Base-by-base conservation (phyloP, 2,329 filamentous ascomycete genomes). In the Macrophomina pseudophaseolina region DNA sequence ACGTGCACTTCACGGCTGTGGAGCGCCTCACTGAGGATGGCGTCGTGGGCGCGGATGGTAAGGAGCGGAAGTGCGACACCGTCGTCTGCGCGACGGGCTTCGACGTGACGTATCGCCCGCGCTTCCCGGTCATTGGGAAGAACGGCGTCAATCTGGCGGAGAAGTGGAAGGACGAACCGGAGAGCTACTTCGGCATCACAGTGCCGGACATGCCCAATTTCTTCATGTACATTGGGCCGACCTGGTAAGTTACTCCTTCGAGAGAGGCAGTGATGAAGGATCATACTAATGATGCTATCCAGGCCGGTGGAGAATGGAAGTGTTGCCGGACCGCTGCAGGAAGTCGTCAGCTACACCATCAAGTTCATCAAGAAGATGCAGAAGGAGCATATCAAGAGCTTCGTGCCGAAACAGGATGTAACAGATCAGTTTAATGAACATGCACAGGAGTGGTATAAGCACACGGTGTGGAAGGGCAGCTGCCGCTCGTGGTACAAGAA, bases 1-100 rank as follows among this genome's bases (percentile, higher is more conserved):
- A 84, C 69, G 82, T 85, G 0, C 81, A 84, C 68, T 85, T 84
- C 70, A 81, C 82, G 1, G 75, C 79, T 1, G 82, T 84, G 2
- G 74, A 73, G 14, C 76, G 77, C 33, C 80, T 83, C 66, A 84
- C 82, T 0, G 78, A 81, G 67, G 78, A 80, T 3, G 82, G 82
- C 1, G 78, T 83, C 0, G 75, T 83, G 0, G 81, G 81, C 11
- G 75, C 71, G 5, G 78, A 84, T 58, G 81, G 81, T 8, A 67
- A 72, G 1, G 78, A 81, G 71, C 73, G 78, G 33, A 74, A 79
- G 62, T 74, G 77, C 7, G 80, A 82, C 68, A 80, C 78, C 2
- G 78, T 82, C n/a, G 71, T 82, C 16, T 82, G 80, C 66, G 80
- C 81, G 0, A 82, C 81, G 0, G 81, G 81, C 23, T 82, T 82